Percentiles rank a stretch among this genome's conserved stretches.
phyloP scores from a whole-genome alignment of 257 asterid genomes.

The Datura wrightii region DNA sequence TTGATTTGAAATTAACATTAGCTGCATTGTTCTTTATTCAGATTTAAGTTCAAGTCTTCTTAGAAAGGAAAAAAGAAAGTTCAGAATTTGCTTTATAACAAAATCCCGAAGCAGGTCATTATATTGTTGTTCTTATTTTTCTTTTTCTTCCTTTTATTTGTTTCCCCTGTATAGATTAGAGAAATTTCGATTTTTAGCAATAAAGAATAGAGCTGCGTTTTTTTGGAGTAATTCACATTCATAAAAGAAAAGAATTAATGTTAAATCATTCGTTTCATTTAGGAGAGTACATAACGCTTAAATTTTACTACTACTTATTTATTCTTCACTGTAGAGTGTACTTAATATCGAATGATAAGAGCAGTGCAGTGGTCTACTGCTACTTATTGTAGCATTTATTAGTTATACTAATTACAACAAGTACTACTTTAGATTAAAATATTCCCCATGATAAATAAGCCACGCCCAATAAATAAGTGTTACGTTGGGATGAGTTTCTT shows the following conservation, averaged over 20 bases:
- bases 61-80: not conserved
- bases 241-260: slow-evolving; percentile 8
- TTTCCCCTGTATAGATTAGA: not conserved
- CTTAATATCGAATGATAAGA: slow-evolving; percentile 22
- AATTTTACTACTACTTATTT: not conserved
- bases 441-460: too few relatives aligned
- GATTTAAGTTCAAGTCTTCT: not conserved
- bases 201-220: not conserved
- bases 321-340: not conserved
- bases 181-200: not conserved
- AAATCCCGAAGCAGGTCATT: not conserved
- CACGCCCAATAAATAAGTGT: slow-evolving; percentile 17
- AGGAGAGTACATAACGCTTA: not conserved
- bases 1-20: not conserved
- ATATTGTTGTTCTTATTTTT: not conserved
- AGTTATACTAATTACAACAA: not conserved
- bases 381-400: slow-evolving; percentile 7
- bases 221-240: not conserved
- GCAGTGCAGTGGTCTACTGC: not conserved
- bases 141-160: not conserved
- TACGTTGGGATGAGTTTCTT: not conserved
- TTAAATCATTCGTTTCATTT: not conserved
- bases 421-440: too few relatives aligned
- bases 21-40: not conserved
- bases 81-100: not conserved